phyloP scores from a whole-genome alignment of 306 rosid genomes.

The Trichosanthes truncata region DNA sequence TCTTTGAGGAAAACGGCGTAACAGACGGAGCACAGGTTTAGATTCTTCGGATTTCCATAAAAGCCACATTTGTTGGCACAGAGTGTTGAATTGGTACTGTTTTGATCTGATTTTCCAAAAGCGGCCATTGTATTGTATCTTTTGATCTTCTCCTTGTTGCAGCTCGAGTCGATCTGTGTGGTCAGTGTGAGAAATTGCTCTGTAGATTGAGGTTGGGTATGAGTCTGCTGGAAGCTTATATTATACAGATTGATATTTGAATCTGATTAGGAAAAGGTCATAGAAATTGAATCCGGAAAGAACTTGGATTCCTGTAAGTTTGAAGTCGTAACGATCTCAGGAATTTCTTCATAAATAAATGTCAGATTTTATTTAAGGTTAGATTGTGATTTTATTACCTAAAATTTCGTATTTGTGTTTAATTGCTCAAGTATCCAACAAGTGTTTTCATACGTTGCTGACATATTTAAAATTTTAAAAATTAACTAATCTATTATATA shows the following conservation, averaged over 20 bases:
- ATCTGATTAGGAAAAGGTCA: not conserved
- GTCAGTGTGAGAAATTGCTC: not conserved
- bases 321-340: too few species aligned
- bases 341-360: too few species aligned
- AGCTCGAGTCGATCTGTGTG: too few species aligned
- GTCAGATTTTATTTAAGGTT: too few species aligned
- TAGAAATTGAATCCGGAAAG: not conserved
- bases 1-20: not conserved
- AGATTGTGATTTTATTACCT: too few species aligned
- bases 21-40: conserved; percentile 23
- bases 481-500: too few species aligned
- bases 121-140: not conserved
- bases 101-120: not conserved
- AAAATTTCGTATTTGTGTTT: too few species aligned
- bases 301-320: not conserved
- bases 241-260: not conserved
- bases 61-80: conserved; percentile 39
- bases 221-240: not conserved
- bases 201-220: not conserved
- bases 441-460: too few species aligned
- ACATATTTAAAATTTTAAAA: too few species aligned
- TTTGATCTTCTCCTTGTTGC: not conserved
- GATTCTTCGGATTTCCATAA: conserved; percentile 14
- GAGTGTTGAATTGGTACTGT: not conserved
- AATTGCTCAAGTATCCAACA: too few species aligned